Evolutionary conservation across 169 alveolate species (phyloP).

Genomic region (Cryptosporidium sp.): DNA sequence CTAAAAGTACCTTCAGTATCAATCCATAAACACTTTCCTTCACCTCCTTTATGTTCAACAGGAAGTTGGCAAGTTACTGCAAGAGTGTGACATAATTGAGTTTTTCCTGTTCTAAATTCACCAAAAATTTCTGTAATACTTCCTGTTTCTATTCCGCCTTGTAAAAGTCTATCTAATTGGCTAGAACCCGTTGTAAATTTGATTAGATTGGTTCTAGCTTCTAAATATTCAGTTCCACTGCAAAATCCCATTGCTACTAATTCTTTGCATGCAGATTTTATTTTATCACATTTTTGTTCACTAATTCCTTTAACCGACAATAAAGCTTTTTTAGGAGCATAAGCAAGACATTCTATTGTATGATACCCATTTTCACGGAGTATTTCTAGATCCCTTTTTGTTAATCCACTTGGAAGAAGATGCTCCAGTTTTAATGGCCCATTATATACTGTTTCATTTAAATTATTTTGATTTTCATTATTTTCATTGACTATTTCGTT

Average conservation of each 20-base stretch:
- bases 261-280: slow-evolving; percentile 92
- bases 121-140: slow-evolving; percentile 98
- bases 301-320: slow-evolving; percentile 95
- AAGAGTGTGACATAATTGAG: slow-evolving; percentile 97
- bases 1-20: slow-evolving; percentile 99
- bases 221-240: slow-evolving; percentile 92
- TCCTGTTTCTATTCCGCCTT: slow-evolving; percentile 98
- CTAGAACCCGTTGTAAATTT: slow-evolving; percentile 95
- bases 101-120: slow-evolving; percentile 98
- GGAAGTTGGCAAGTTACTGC: slow-evolving; percentile 92
- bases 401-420: slow-evolving; percentile 85
- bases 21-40: slow-evolving; percentile 97
- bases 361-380: slow-evolving; percentile 93
- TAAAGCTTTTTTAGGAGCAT: slow-evolving; percentile 91
- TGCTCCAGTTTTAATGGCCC: slow-evolving; percentile 87
- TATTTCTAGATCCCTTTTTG: slow-evolving; percentile 91
- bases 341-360: slow-evolving; percentile 94
- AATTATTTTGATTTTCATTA: slow-evolving; percentile 39
- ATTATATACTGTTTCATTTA: slow-evolving; percentile 27
- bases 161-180: slow-evolving; percentile 93
- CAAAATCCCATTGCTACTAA: slow-evolving; percentile 92
- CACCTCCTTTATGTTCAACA: slow-evolving; percentile 96
- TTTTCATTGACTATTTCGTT: slow-evolving; percentile 23
- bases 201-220: slow-evolving; percentile 91
- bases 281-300: slow-evolving; percentile 95